Base-by-base conservation (phyloP, 176 grass and related monocot species). In the Avena eriantha region DNA sequence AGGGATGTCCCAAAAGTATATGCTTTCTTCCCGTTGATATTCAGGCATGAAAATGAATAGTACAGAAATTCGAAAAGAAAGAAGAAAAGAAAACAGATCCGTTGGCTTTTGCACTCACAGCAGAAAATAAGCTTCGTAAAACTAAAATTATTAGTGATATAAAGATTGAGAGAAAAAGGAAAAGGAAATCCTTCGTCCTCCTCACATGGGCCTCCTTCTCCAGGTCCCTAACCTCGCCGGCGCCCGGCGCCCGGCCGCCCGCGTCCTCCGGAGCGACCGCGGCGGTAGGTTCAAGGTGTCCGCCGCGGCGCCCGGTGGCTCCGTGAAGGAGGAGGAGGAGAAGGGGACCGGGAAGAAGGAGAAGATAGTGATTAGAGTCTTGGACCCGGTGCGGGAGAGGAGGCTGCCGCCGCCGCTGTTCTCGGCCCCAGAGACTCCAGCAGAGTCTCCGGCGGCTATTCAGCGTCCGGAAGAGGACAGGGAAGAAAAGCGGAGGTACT, bases 331-430 rank as follows among this genome's bases (percentile, higher is more conserved):
- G 63, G 81, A 82, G 54, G 78, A 91, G 88, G 80, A 77, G 88
- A 78, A 74, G 61, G 69, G 77, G 61, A 45, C 71, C 14, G 50
- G 88, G 63, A 79, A 75, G 73, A 88, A 75, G 76, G 74, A 77
- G 49, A 87, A 76, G 74, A 74, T 85, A 66, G 91, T 98, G 45
- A 92, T 98, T 78, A 95, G 87, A 88, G 95, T 98, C 58, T 88
- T 85, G 11, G 95, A 98, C 80, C 95, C 91, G 16, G 84, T 95
- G 39, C 83, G 86, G 67, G 89, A 84, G 70, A 79, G 81, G 53
- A 81, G 86, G 70, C 81, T 89, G 2, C 79, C 83, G 73, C 69
- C 89, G 48, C 85, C 87, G 1, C 71, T 83, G 59, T 90, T 86
- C 80, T 91, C 91, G 8, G 76, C 55, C 43, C 91, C 87, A 22